Percentiles rank a stretch among this genome's conserved stretches.
Conservation (phyloP, 2,329 filamentous ascomycete species). For the Ilyonectria robusta region DNA sequence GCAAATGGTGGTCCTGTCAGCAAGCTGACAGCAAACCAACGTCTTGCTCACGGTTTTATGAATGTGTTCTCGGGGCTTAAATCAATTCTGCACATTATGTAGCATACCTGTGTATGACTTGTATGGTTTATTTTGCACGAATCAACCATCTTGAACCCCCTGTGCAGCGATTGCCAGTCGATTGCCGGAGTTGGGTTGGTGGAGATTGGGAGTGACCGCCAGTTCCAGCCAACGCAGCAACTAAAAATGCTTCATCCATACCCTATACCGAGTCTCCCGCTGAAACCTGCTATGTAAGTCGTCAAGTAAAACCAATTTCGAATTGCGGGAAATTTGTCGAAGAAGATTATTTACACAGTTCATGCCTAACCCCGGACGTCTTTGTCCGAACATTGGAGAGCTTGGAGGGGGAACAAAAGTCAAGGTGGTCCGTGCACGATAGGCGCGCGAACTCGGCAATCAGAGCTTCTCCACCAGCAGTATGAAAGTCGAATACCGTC, state of each 20-base stretch:
- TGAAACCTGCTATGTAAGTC: neutral
- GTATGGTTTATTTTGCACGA: neutral
- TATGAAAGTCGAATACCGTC: conserved; percentile 47
- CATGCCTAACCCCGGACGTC: neutral
- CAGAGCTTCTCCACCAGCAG: conserved; percentile 45
- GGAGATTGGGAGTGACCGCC: neutral
- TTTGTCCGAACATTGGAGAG: neutral
- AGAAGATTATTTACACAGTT: too few relatives aligned
- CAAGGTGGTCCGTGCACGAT: conserved; percentile 42
- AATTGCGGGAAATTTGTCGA: too few relatives aligned
- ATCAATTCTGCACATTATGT: neutral
- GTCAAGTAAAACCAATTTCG: too few relatives aligned
- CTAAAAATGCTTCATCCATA: neutral
- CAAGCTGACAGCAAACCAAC: neutral
- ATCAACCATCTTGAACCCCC: neutral
- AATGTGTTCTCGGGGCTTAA: neutral
- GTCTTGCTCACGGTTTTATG: conserved; percentile 6
- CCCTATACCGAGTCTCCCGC: neutral
- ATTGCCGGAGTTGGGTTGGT: neutral
- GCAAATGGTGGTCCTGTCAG: neutral
- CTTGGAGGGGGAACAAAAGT: conserved; percentile 21
- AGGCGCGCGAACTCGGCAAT: conserved; percentile 43
- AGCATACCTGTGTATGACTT: neutral
- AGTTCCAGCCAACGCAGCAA: neutral
- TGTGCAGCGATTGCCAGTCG: neutral